Percentiles rank a stretch among this genome's conserved stretches.
Evolutionary conservation across 2,329 filamentous ascomycete species (phyloP).

Genomic region (Aureobasidium sp.): DNA sequence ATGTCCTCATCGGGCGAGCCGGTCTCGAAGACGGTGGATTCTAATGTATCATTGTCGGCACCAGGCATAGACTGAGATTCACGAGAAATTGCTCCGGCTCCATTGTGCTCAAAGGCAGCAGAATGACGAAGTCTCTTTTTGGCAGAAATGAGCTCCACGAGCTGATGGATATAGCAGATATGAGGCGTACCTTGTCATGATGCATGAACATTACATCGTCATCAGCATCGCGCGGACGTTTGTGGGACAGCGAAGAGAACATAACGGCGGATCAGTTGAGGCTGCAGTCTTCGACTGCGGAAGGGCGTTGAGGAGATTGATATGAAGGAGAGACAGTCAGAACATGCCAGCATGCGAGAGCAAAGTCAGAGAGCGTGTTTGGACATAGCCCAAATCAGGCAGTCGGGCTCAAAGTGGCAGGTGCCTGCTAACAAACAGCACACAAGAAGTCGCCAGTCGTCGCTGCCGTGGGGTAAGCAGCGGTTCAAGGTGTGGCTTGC

Average conservation of each 20-base stretch:
- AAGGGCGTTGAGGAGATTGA: not conserved
- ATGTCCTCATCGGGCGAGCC: conserved; percentile 17
- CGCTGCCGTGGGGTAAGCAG: not conserved
- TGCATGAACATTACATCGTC: conserved; percentile 5
- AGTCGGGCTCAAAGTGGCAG: not conserved
- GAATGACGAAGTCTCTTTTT: conserved; percentile 14
- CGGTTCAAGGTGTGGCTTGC: not conserved
- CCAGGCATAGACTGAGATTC: conserved; percentile 1
- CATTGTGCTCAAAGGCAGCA: conserved; percentile 5
- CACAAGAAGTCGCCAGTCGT: too few species aligned
- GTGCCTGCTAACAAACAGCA: not conserved
- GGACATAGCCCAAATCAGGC: not conserved
- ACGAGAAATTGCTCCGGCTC: not conserved
- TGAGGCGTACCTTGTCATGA: conserved; percentile 14
- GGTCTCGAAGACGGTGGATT: conserved; percentile 12
- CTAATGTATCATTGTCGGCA: conserved; percentile 6
- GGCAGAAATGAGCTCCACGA: not conserved
- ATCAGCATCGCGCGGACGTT: conserved; percentile 10
- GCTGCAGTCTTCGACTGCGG: not conserved
- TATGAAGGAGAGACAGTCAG: not conserved
- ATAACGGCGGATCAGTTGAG: not conserved
- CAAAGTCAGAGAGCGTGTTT: conserved; percentile 6
- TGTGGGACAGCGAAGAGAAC: conserved; percentile 14
- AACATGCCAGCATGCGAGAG: conserved; percentile 13
- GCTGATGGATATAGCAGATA: not conserved